Percentiles rank a stretch among this genome's conserved stretches.
Evolutionary conservation across 768 basidiomycete genomes (phyloP).

Genomic region (Daedaleopsis nitida): DNA sequence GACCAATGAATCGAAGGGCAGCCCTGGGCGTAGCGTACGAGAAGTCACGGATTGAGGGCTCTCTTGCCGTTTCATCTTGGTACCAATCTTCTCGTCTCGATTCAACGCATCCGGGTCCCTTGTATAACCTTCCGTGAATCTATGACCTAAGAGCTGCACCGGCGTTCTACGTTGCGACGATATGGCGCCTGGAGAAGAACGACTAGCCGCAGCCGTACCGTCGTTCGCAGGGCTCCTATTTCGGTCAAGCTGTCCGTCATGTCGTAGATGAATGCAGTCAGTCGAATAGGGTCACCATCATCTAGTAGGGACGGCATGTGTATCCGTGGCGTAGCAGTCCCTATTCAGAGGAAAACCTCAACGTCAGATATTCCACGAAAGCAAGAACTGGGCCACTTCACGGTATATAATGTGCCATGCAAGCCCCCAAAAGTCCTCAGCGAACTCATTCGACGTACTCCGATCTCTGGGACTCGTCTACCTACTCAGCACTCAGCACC

Average conservation of each 20-base stretch:
- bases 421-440: neutral
- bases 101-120: neutral
- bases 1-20: slow-evolving; percentile 12
- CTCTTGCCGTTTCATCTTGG: neutral
- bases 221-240: slow-evolving; percentile 4
- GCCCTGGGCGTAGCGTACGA: neutral
- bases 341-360: neutral
- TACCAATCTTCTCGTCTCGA: neutral
- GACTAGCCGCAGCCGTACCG: slow-evolving; percentile 1
- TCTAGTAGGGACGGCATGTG: neutral
- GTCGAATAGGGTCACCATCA: neutral
- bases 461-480: neutral
- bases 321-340: neutral
- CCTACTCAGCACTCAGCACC: neutral
- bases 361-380: neutral
- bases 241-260: slow-evolving; percentile 7
- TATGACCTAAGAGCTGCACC: neutral
- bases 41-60: neutral
- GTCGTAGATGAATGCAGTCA: neutral
- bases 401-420: slow-evolving; percentile 7
- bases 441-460: neutral
- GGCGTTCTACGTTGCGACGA: neutral
- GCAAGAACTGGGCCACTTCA: neutral
- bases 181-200: neutral
- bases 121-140: neutral